These are phyloP conservation scores for Filosporella fistucella DNA, from an alignment of 495 filamentous ascomycete species.

Conservation along the genomic window DNA sequence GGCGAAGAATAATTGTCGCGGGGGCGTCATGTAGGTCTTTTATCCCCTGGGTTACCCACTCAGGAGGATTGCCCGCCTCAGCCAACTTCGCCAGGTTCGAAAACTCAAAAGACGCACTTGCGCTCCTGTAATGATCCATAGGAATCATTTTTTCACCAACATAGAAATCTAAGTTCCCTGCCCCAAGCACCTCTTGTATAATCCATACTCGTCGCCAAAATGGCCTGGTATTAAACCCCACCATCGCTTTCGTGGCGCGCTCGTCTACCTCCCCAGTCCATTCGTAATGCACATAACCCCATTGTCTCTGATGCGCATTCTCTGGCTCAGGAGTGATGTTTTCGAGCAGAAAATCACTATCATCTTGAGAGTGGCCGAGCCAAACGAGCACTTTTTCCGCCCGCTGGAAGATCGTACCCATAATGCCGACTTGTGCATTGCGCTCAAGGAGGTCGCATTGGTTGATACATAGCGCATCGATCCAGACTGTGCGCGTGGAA, in stretches of 20 bases:
- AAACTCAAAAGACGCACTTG: neutral
- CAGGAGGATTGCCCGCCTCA: neutral
- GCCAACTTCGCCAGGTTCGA: neutral
- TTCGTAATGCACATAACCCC: neutral
- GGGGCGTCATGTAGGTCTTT: neutral
- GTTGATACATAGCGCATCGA: neutral
- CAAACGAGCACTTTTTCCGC: conserved; percentile 12
- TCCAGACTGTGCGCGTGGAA: neutral
- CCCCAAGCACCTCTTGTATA: neutral
- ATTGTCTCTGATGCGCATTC: too few relatives aligned
- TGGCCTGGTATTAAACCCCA: neutral
- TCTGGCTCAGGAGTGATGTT: neutral
- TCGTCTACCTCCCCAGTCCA: neutral
- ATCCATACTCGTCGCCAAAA: neutral
- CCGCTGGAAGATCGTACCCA: conserved; percentile 6
- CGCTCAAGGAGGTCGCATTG: conserved; percentile 8
- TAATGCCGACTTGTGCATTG: conserved; percentile 6
- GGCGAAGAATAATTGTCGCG: neutral
- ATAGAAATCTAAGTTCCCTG: neutral
- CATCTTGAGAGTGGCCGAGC: conserved; percentile 1
- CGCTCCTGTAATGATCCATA: neutral
- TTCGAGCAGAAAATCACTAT: neutral
- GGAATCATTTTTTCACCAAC: neutral
- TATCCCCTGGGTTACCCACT: neutral
- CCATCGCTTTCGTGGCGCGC: neutral